Conservation (phyloP, 768 basidiomycete species). For the Boletales sp. region DNA sequence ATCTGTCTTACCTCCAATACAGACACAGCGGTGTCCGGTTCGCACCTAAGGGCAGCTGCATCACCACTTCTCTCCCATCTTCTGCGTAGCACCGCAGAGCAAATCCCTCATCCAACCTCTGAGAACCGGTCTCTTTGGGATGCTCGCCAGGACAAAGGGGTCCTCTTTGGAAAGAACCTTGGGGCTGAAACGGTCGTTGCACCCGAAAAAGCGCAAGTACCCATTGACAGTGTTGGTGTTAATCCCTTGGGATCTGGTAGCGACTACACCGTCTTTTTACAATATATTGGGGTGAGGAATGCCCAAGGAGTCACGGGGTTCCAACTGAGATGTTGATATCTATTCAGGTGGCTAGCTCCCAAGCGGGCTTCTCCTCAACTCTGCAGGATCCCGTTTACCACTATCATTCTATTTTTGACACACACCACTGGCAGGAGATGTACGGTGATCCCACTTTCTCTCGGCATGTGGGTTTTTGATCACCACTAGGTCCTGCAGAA, state of each 20-base stretch:
- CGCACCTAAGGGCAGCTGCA: constrained; percentile 46
- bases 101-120: constrained; percentile 71
- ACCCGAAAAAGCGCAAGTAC: constrained; percentile 22
- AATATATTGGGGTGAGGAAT: constrained; percentile 60
- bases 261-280: constrained; percentile 91
- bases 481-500: not conserved
- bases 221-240: constrained; percentile 40
- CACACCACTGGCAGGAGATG: constrained; percentile 64
- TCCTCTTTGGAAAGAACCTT: constrained; percentile 34
- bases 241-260: constrained; percentile 77
- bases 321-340: not conserved
- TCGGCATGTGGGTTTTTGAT: constrained; percentile 51
- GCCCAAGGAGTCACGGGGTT: not conserved
- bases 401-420: constrained; percentile 76
- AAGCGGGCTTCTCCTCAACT: constrained; percentile 30
- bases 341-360: constrained; percentile 32
- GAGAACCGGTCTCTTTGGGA: constrained; percentile 73
- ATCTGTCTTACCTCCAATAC: constrained; percentile 25
- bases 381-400: constrained; percentile 64
- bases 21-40: constrained; percentile 57
- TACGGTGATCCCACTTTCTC: constrained; percentile 77
- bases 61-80: constrained; percentile 85
- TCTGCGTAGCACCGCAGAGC: constrained; percentile 60
- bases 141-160: constrained; percentile 53
- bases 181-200: constrained; percentile 27